Conservation (phyloP, 306 rosid species). For the Castanea crenata region DNA sequence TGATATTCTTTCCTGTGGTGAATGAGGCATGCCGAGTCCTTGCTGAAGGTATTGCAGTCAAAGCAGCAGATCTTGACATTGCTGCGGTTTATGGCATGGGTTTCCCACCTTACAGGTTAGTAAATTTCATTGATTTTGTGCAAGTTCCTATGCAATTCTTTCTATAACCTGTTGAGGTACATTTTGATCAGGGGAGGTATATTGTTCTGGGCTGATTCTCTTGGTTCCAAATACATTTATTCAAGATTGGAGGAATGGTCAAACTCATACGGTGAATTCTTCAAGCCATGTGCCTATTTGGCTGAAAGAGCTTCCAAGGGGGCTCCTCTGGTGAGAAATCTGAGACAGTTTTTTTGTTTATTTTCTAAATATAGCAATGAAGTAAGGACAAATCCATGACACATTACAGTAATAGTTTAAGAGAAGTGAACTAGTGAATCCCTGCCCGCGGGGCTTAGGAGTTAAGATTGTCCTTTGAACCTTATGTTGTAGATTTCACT, state of each 20-base stretch:
- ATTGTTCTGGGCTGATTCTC: constrained; percentile 90
- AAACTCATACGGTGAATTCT: constrained; percentile 68
- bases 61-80: constrained; percentile 89
- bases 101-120: constrained; percentile 93
- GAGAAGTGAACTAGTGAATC: background rate
- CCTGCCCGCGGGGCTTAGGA: background rate
- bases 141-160: background rate
- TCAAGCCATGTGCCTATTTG: constrained; percentile 89
- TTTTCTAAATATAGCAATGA: background rate
- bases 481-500: background rate
- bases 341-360: background rate
- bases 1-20: constrained; percentile 94
- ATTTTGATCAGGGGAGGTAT: constrained; percentile 82
- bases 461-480: background rate
- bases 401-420: background rate
- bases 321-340: constrained; percentile 68
- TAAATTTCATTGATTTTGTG: constrained; percentile 1
- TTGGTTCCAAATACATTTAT: constrained; percentile 84
- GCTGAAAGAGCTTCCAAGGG: constrained; percentile 93
- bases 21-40: constrained; percentile 96
- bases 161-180: constrained; percentile 22
- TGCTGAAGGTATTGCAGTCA: constrained; percentile 89
- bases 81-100: constrained; percentile 94
- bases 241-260: constrained; percentile 88
- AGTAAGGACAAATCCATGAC: background rate